A percentile compares a stretch with the other conserved stretches of the same genome.
phyloP scores from a whole-genome alignment of 2,329 filamentous ascomycete genomes.

The Aspergillus nomiae region DNA sequence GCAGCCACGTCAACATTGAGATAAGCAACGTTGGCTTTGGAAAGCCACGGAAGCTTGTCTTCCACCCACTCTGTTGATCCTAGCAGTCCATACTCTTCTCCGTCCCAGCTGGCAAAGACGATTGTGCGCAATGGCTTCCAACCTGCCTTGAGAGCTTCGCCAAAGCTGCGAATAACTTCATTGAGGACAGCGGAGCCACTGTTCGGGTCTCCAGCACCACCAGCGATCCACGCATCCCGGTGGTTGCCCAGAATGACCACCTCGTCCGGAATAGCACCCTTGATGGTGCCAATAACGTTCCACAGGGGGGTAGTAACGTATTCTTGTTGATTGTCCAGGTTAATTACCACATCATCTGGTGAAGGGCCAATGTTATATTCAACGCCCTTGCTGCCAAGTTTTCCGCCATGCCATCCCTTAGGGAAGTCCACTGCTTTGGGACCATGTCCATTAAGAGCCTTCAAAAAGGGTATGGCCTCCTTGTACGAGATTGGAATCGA shows the following conservation, averaged over 20 bases:
- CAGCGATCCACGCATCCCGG: slow-evolving; percentile 84
- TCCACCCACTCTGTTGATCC: slow-evolving; percentile 94
- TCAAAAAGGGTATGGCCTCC: slow-evolving; percentile 85
- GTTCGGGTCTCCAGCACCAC: slow-evolving; percentile 82
- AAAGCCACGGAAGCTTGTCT: slow-evolving; percentile 81
- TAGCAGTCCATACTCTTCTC: slow-evolving; percentile 81
- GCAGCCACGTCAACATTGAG: slow-evolving; percentile 82
- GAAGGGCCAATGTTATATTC: slow-evolving; percentile 84
- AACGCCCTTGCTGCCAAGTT: slow-evolving; percentile 77
- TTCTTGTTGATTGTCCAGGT: slow-evolving; percentile 76
- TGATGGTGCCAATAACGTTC: slow-evolving; percentile 92
- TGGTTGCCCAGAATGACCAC: slow-evolving; percentile 92
- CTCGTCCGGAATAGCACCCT: slow-evolving; percentile 80
- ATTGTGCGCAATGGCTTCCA: slow-evolving; percentile 89
- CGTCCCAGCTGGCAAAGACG: slow-evolving; percentile 84
- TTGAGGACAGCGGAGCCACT: slow-evolving; percentile 78
- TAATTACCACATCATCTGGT: slow-evolving; percentile 69
- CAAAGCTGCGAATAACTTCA: slow-evolving; percentile 75
- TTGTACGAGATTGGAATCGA: slow-evolving; percentile 87
- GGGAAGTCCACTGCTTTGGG: slow-evolving; percentile 75
- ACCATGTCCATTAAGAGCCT: slow-evolving; percentile 85
- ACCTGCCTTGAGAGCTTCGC: slow-evolving; percentile 68
- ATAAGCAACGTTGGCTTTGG: slow-evolving; percentile 73
- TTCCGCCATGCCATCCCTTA: slow-evolving; percentile 71
- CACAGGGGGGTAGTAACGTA: slow-evolving; percentile 81